Base-by-base conservation (phyloP, 1,284 basidiomycete genomes). In the Marasmius fiardii region DNA sequence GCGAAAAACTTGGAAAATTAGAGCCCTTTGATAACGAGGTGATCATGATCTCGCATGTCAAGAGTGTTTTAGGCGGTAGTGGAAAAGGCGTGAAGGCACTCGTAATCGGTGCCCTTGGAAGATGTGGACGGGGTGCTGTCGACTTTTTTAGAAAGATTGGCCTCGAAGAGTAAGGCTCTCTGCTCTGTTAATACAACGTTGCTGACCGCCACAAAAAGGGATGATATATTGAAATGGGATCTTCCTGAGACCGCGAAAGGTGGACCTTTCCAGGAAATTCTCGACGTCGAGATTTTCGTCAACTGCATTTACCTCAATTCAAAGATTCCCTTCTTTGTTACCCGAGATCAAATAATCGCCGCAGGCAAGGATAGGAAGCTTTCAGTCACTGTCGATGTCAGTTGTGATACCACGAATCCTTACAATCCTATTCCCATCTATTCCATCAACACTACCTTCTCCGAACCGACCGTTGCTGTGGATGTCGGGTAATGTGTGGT, bases 361-460 rank as follows among this genome's bases (percentile, higher is more conserved):
- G 93, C 91, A 11, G 95, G 95, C 23, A 71, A 75, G 53, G 63
- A 74, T 20, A 82, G 97, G 59, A 79, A 83, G 54, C 74, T 99
- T 58, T 81, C 86, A 34, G 87, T 95, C 43, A 86, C 99, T 51
- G 96, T 99, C 39, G 97, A 99, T 70, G 97, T 99, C 63, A 97
- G 94, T 71, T 99, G 97, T 76, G 97, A 99, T 74, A 99, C 97
- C 24, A 99, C 95, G 55, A 99, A 99, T 75, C 95, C 96, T 24
- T 92, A 92, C 83, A 99, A 99, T 74, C 97, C 97, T 0, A 90
- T 99, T 64, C 97, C 97, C 16, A 90, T 99, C 62, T 99, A 99
- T 77, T 80, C 74, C 58, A 84, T 97, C 76, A 98, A 98, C 76
- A 99, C 97, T 18, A 96, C 94, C 2, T 99, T 99, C 72, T 85